Evolutionary conservation across 139 green algal species (phyloP), one percentile per base, ranked within the genome.

Genomic region (Volvox reticuliferus): DNA sequence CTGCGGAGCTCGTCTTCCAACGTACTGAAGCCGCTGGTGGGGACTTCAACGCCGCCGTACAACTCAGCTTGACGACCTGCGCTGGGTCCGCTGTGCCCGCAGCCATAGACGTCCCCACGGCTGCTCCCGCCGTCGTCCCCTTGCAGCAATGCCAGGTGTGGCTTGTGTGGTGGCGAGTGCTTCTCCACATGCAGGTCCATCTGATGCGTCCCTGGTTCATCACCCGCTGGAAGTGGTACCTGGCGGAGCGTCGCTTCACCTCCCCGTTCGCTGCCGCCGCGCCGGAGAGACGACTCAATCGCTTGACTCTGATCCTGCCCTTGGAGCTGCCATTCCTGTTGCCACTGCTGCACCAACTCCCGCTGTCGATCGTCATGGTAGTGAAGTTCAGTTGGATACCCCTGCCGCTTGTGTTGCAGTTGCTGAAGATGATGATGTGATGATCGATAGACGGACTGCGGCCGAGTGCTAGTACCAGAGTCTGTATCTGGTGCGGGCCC

Each of bases 331-430:
- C 76, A 19, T 19, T 63, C 33, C 16, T 30, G 65, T 28, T 82
- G 77, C 79, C 37, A 24, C 79, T n/a, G 28, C 79, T 33, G 33
- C 77, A 22, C 37, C 50, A 36, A 16, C 79, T 18, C 33, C 79
- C 28, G 28, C 28, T 89, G 19, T 44, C 83, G 65, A 12, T 90
- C 71, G n/a, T 24, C 87, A 63, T 86, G 87, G 30, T 77, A 32
- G 30, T 76, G 81, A 62, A 87, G 81, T n/a, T 87, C 81, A 3
- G 81, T 77, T 14, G 62, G 79, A 19, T 19, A 0, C 12, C 63
- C 30, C 21, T 61, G 32, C 30, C 35, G 63, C 82, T 19, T 18
- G 21, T 28, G 22, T 19, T 35, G 63, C 65, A 32, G 26, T 1
- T 33, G 17, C 26, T 33, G 65, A 37, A 21, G n/a, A 3, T 36